Evolutionary conservation across 495 filamentous ascomycete genomes (phyloP).

Genomic region (Lophiotrema nucula): DNA sequence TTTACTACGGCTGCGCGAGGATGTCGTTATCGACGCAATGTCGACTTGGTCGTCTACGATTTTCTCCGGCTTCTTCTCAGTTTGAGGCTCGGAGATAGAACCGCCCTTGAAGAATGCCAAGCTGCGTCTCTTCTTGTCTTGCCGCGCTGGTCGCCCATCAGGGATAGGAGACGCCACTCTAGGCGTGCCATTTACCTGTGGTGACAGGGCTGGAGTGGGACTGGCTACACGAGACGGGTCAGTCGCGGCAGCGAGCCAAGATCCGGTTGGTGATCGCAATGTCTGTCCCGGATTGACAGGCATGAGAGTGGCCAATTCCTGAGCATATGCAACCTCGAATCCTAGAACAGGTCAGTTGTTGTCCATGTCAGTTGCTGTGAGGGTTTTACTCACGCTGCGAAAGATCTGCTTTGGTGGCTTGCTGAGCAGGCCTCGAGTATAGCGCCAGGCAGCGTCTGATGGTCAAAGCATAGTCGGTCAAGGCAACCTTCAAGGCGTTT

Average conservation of each 20-base stretch:
- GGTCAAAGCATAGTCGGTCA: conserved; percentile 84
- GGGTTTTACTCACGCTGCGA: conserved; percentile 39
- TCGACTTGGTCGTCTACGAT: conserved; percentile 22
- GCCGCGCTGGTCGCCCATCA: conserved; percentile 21
- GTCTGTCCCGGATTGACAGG: conserved; percentile 10
- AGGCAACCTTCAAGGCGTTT: conserved; percentile 77
- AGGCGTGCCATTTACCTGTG: conserved; percentile 14
- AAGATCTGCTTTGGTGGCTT: conserved; percentile 59
- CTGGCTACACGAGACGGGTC: conserved; percentile 22
- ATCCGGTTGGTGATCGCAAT: conserved; percentile 34
- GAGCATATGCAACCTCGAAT: conserved; percentile 62
- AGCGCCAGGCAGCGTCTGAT: conserved; percentile 78
- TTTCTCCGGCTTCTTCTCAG: conserved; percentile 5
- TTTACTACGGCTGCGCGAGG: conserved; percentile 30
- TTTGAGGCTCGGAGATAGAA: background rate
- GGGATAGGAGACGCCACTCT: conserved; percentile 8
- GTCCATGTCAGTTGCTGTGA: background rate
- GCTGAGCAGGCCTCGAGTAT: conserved; percentile 58
- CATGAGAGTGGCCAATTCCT: conserved; percentile 58
- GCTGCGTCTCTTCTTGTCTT: conserved; percentile 39
- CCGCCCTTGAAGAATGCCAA: conserved; percentile 38
- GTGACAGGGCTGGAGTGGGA: conserved; percentile 2
- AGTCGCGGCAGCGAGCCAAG: conserved; percentile 38
- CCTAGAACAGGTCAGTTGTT: conserved; percentile 38
- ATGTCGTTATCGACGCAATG: conserved; percentile 12